Conservation (phyloP, 257 asterid species). For the Paulownia fortunei region DNA sequence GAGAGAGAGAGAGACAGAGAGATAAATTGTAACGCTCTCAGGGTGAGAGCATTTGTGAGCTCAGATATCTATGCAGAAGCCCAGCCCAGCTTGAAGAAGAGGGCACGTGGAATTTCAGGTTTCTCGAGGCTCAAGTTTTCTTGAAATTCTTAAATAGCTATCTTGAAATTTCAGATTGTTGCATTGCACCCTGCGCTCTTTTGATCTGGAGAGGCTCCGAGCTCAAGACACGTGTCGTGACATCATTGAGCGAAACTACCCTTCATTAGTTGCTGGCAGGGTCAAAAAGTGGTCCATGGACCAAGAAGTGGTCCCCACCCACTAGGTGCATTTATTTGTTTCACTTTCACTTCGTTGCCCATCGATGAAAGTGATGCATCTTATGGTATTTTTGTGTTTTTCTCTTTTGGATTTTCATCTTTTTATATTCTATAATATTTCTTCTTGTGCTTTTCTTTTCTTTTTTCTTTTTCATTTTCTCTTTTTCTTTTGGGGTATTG, state of each 20-base stretch:
- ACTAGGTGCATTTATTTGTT: not conserved
- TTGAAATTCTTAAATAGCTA: too few relatives aligned
- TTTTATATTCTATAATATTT: not conserved
- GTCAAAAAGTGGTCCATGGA: constrained; percentile 23
- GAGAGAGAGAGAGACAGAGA: constrained; percentile 23
- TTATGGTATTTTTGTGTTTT: not conserved
- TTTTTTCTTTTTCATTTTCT: not conserved
- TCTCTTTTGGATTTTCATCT: not conserved
- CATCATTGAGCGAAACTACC: not conserved
- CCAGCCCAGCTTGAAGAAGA: constrained; percentile 9
- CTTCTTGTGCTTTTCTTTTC: not conserved
- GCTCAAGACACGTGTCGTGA: constrained; percentile 9
- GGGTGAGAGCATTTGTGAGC: constrained; percentile 30
- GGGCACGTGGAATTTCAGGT: constrained; percentile 35
- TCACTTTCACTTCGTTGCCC: too few relatives aligned
- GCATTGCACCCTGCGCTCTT: not conserved
- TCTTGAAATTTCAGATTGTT: too few relatives aligned
- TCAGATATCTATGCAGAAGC: constrained; percentile 35
- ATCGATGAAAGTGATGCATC: constrained; percentile 13
- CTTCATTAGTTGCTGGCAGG: not conserved
- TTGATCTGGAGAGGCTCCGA: not conserved
- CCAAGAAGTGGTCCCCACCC: constrained; percentile 31
- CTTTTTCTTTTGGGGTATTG: too few relatives aligned
- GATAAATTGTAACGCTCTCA: constrained; percentile 23
- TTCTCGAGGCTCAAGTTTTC: constrained; percentile 22